Evolutionary conservation across 2,329 filamentous ascomycete genomes (phyloP).

Genomic region (Trichoderma lentiforme): DNA sequence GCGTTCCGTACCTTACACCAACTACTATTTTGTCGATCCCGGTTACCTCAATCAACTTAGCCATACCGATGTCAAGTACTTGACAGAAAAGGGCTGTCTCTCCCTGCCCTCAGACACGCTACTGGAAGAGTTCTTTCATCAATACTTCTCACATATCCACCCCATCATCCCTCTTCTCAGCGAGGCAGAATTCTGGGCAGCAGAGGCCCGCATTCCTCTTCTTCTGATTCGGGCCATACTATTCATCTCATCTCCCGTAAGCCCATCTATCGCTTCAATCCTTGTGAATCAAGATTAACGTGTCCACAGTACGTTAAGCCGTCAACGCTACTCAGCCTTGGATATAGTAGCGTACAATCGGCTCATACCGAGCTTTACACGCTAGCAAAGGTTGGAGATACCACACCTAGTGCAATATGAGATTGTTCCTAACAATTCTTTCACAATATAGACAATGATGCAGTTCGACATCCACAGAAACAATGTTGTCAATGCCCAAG

Average conservation of each 20-base stretch:
- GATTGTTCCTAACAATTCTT: not conserved
- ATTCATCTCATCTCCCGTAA: conserved; percentile 10
- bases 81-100: conserved; percentile 10
- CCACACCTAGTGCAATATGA: not conserved
- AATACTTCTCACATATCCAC: conserved; percentile 11
- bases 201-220: conserved; percentile 7
- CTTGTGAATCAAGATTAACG: not conserved
- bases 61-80: conserved; percentile 4
- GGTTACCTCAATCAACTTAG: not conserved
- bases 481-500: conserved; percentile 11
- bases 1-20: not conserved
- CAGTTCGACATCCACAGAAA: conserved; percentile 12
- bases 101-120: not conserved
- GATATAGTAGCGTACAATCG: conserved; percentile 1
- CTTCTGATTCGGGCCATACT: conserved; percentile 4
- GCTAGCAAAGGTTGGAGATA: not conserved
- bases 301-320: not conserved
- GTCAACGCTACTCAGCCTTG: conserved; percentile 2
- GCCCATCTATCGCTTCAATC: not conserved
- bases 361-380: conserved; percentile 11
- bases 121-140: conserved; percentile 8
- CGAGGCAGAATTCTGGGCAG: conserved; percentile 12
- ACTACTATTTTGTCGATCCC: conserved; percentile 14
- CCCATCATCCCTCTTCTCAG: conserved; percentile 7
- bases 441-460: not conserved